These are phyloP conservation scores for Neurospora discreta DNA, from an alignment of 495 filamentous ascomycete species.

Conservation along the genomic window DNA sequence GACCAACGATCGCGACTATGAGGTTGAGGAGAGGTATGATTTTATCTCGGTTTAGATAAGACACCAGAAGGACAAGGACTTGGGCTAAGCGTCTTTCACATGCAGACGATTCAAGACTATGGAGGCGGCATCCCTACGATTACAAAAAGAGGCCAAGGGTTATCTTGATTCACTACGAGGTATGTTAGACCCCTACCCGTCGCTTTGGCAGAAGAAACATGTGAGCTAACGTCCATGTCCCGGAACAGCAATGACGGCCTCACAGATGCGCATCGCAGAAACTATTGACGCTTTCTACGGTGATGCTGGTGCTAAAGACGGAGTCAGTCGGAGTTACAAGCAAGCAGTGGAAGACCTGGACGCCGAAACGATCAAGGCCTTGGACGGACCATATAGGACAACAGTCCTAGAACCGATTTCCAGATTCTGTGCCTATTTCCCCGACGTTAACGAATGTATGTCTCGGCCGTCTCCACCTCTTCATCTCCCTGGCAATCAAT, in stretches of 20 bases:
- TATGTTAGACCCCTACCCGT: conserved; percentile 20
- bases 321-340: conserved; percentile 92
- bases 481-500: neutral
- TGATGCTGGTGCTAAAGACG: conserved; percentile 86
- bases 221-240: neutral
- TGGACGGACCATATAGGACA: conserved; percentile 92
- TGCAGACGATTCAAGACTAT: conserved; percentile 83
- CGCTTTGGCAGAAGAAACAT: neutral
- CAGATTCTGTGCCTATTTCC: conserved; percentile 95
- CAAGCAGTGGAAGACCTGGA: conserved; percentile 96
- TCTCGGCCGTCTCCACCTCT: neutral
- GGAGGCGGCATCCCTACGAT: conserved; percentile 79
- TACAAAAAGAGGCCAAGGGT: conserved; percentile 96
- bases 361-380: conserved; percentile 93
- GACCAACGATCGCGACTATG: conserved; percentile 96
- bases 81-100: neutral
- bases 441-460: conserved; percentile 94
- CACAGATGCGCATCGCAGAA: conserved; percentile 98
- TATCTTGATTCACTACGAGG: conserved; percentile 92
- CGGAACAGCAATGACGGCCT: conserved; percentile 83
- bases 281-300: conserved; percentile 99
- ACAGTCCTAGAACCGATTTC: conserved; percentile 93
- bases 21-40: conserved; percentile 83
- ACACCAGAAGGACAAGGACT: neutral
- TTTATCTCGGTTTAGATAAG: neutral